Percentiles rank a stretch among this genome's conserved stretches.
Evolutionary conservation across 2,329 filamentous ascomycete species (phyloP).

Genomic region (Tolypocladium inflatum): DNA sequence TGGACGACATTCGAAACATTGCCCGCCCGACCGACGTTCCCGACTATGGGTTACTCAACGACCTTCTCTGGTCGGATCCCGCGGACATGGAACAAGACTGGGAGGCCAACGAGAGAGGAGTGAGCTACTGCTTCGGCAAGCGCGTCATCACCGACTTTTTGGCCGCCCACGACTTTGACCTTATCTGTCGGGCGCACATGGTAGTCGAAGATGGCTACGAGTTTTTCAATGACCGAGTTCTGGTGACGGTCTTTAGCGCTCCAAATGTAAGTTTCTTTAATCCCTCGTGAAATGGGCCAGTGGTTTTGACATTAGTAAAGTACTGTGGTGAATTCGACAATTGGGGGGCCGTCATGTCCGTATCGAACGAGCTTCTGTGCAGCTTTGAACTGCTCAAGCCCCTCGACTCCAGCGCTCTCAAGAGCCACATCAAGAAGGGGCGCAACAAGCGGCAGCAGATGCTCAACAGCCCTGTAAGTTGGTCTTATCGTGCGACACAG

Average conservation of each 20-base stretch:
- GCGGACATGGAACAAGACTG: constrained; percentile 97
- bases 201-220: constrained; percentile 99
- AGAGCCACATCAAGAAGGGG: constrained; percentile 98
- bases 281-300: neutral
- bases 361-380: constrained; percentile 85
- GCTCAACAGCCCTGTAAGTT: constrained; percentile 87
- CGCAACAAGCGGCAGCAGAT: constrained; percentile 90
- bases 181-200: constrained; percentile 97
- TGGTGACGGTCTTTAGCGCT: constrained; percentile 96
- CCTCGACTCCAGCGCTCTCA: constrained; percentile 87
- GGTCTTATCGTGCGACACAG: neutral
- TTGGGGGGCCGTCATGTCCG: constrained; percentile 98
- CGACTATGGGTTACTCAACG: constrained; percentile 90
- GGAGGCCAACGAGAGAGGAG: constrained; percentile 94
- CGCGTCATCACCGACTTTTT: constrained; percentile 97
- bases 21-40: constrained; percentile 93
- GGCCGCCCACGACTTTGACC: constrained; percentile 88
- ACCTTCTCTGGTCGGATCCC: constrained; percentile 93
- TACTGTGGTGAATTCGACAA: constrained; percentile 99
- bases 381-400: constrained; percentile 97
- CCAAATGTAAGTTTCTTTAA: constrained; percentile 65
- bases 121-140: constrained; percentile 98
- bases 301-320: constrained; percentile 35
- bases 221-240: constrained; percentile 89
- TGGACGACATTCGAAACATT: constrained; percentile 98